These are phyloP conservation scores for Ascomycota sp. DNA, from an alignment of 2,329 filamentous ascomycete species.

Conservation along the genomic window DNA sequence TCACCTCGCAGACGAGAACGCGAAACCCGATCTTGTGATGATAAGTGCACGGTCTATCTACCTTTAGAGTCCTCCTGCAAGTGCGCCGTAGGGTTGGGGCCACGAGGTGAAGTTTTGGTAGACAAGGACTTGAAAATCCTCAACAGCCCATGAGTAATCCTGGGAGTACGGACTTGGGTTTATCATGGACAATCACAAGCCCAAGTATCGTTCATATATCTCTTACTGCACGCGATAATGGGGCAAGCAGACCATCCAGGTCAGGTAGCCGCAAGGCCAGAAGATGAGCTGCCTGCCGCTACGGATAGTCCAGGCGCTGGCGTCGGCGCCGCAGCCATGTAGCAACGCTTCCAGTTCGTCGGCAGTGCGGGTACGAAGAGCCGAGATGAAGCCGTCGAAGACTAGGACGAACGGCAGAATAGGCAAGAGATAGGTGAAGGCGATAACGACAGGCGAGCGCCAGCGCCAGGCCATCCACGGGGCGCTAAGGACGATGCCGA, in stretches of 20 bases:
- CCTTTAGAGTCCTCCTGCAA: too few species aligned
- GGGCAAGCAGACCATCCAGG: slow-evolving; percentile 24
- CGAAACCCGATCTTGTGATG: too few species aligned
- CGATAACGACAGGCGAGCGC: slow-evolving; percentile 28
- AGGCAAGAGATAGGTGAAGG: slow-evolving; percentile 45
- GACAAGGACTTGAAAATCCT: too few species aligned
- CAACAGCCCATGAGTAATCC: too few species aligned
- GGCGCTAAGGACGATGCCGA: slow-evolving; percentile 26
- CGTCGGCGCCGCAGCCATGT: slow-evolving; percentile 23
- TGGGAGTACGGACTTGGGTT: too few species aligned
- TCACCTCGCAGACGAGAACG: too few species aligned
- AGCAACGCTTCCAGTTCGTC: slow-evolving; percentile 40
- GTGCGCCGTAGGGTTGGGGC: too few species aligned
- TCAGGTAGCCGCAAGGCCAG: slow-evolving; percentile 27
- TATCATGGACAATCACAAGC: too few species aligned
- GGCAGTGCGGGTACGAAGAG: slow-evolving; percentile 41
- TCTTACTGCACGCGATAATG: too few species aligned
- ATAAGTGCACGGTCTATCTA: too few species aligned
- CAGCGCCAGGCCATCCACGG: slow-evolving; percentile 30
- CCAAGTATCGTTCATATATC: too few species aligned
- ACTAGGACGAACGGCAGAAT: slow-evolving; percentile 43
- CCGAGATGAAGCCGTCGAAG: slow-evolving; percentile 47
- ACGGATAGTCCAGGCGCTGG: slow-evolving; percentile 23
- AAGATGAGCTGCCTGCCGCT: slow-evolving; percentile 24
- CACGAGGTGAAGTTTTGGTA: too few species aligned